phyloP scores from a whole-genome alignment of 2,329 filamentous ascomycete genomes.

The Metarhizium sp. region DNA sequence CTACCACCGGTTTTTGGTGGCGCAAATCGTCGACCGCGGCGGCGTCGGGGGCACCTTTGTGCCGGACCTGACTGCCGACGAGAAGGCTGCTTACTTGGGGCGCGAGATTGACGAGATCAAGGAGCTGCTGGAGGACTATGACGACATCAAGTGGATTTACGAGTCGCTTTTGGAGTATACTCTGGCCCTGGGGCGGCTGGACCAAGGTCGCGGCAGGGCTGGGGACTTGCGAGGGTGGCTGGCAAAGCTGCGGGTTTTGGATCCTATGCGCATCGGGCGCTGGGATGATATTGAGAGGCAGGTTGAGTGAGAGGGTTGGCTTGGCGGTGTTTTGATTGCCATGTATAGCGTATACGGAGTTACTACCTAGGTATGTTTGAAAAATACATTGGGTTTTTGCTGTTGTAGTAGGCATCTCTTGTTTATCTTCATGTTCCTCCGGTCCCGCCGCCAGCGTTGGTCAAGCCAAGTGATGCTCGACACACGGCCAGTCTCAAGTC shows the following conservation, averaged over 20 bases:
- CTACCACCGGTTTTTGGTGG: slow-evolving; percentile 3
- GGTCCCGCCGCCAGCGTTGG: no score
- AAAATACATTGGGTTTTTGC: no score
- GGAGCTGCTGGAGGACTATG: slow-evolving; percentile 3
- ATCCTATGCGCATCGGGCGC: slow-evolving; percentile 3
- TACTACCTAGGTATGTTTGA: no score
- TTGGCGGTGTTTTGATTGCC: no score
- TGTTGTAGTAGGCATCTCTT: no score
- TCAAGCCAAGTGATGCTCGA: no score
- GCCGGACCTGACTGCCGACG: neutral
- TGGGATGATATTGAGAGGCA: neutral
- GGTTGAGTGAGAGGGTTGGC: neutral
- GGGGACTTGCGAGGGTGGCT: neutral
- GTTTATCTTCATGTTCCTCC: no score
- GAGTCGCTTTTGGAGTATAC: slow-evolving; percentile 3
- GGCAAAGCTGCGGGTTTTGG: neutral
- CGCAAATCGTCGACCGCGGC: neutral
- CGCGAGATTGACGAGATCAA: slow-evolving; percentile 1
- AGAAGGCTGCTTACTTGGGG: neutral
- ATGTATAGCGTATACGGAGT: no score
- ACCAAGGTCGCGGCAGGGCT: neutral
- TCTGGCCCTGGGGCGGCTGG: neutral
- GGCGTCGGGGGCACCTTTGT: neutral
- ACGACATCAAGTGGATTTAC: slow-evolving; percentile 1
- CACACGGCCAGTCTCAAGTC: no score